phyloP scores from a whole-genome alignment of 148 eudicot species.

The Talinum fruticosum region DNA sequence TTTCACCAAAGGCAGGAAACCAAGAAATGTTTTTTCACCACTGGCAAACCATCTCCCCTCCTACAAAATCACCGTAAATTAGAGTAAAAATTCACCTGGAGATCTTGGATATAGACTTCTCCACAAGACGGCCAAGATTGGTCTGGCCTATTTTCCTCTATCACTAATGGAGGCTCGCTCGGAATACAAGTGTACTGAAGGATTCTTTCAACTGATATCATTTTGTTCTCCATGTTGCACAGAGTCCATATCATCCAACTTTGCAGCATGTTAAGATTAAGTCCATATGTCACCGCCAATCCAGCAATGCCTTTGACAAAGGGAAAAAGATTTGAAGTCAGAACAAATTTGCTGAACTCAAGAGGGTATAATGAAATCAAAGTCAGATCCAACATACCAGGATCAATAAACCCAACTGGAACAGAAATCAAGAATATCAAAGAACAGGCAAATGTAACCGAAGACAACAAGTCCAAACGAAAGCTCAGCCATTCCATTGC shows the following conservation, averaged over 20 bases:
- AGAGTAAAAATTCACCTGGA: constrained; percentile 34
- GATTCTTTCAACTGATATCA: constrained; percentile 65
- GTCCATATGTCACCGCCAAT: constrained; percentile 56
- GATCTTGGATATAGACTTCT: constrained; percentile 37
- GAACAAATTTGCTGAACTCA: neutral
- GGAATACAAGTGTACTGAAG: constrained; percentile 48
- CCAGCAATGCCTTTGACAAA: constrained; percentile 54
- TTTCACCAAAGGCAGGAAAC: no score
- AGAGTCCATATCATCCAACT: constrained; percentile 36
- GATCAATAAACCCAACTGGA: constrained; percentile 44
- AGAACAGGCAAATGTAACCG: constrained; percentile 42
- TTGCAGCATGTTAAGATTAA: constrained; percentile 47
- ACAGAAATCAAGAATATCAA: constrained; percentile 50
- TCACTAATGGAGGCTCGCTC: constrained; percentile 55
- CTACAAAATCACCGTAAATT: neutral
- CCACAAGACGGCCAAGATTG: constrained; percentile 52
- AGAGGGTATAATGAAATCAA: neutral
- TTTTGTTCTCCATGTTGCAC: constrained; percentile 49
- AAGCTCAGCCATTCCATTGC: constrained; percentile 54
- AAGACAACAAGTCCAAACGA: constrained; percentile 52
- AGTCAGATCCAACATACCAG: constrained; percentile 29
- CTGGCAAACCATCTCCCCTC: no score
- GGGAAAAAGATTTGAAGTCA: neutral
- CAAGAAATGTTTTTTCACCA: no score
- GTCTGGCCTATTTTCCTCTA: constrained; percentile 44